Percentiles rank a stretch among this genome's conserved stretches.
phyloP scores from a whole-genome alignment of 176 grass and related monocot genomes.

The Leersia perrieri region DNA sequence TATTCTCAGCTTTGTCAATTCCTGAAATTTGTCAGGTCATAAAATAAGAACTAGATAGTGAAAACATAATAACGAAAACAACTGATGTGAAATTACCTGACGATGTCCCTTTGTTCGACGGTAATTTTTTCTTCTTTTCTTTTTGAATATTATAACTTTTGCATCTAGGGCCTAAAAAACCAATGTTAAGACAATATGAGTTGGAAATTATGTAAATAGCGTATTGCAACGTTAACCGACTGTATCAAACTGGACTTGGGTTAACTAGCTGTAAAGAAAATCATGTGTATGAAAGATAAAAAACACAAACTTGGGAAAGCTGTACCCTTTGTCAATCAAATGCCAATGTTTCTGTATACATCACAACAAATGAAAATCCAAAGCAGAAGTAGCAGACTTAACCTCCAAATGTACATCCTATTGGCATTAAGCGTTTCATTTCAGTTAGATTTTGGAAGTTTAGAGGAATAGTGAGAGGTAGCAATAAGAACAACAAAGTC shows the following conservation, averaged over 20 bases:
- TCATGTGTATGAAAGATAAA: neutral
- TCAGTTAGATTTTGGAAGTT: neutral
- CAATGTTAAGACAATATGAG: slow-evolving; percentile 6
- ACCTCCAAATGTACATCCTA: neutral
- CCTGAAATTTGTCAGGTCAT: slow-evolving; percentile 50
- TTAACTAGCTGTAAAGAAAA: neutral
- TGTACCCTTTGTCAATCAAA: neutral
- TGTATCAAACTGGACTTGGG: slow-evolving; percentile 1
- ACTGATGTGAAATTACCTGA: slow-evolving; percentile 48
- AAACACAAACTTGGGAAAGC: neutral
- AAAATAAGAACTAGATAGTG: slow-evolving; percentile 34
- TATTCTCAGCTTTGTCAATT: slow-evolving; percentile 94
- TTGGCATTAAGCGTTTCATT: slow-evolving; percentile 8
- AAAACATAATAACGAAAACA: neutral
- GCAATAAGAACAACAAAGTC: neutral
- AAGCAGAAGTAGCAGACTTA: slow-evolving; percentile 8
- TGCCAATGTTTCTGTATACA: neutral
- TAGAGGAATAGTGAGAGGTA: neutral
- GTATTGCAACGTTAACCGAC: neutral
- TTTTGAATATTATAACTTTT: slow-evolving; percentile 99
- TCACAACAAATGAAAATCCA: neutral
- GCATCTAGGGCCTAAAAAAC: slow-evolving; percentile 76
- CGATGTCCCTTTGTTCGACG: slow-evolving; percentile 94
- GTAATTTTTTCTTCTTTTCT: slow-evolving; percentile 98
- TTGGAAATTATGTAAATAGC: slow-evolving; percentile 2